A percentile compares a stretch with the other conserved stretches of the same genome.
Evolutionary conservation across 2,329 filamentous ascomycete genomes (phyloP).

Genomic region (Fusarium tanahbumbuense): DNA sequence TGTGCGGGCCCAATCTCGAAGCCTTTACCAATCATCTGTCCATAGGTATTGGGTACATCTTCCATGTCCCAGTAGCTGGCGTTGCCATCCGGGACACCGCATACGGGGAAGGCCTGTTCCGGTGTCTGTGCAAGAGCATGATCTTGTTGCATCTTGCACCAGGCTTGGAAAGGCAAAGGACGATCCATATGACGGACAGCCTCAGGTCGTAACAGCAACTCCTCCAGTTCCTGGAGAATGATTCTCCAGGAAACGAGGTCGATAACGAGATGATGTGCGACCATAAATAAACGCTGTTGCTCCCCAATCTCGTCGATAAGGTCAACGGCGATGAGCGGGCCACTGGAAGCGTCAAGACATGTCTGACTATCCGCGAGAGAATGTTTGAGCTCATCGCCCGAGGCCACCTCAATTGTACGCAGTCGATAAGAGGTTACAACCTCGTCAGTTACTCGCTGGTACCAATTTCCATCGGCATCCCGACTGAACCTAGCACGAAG

Average conservation of each 20-base stretch:
- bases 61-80: conserved; percentile 45
- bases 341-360: conserved; percentile 9
- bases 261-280: conserved; percentile 54
- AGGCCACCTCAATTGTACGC: background rate
- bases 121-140: conserved; percentile 12
- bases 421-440: conserved; percentile 20
- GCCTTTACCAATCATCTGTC: conserved; percentile 28
- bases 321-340: conserved; percentile 27
- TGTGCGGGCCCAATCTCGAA: conserved; percentile 27
- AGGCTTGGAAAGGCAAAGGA: conserved; percentile 51
- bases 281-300: conserved; percentile 51
- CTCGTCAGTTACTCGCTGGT: conserved; percentile 23
- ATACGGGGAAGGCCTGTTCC: conserved; percentile 44
- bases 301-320: conserved; percentile 21
- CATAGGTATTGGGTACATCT: conserved; percentile 32
- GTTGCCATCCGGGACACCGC: conserved; percentile 34
- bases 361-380: conserved; percentile 28
- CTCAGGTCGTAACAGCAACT: conserved; percentile 45
- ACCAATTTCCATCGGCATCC: conserved; percentile 2
- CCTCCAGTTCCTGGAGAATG: conserved; percentile 51
- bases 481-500: conserved; percentile 30
- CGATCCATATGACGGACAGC: conserved; percentile 21
- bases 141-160: conserved; percentile 51
- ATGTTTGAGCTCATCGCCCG: background rate
- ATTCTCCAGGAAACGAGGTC: conserved; percentile 62